phyloP scores from a whole-genome alignment of 2,329 filamentous ascomycete genomes.

The Verticillium nubilum region DNA sequence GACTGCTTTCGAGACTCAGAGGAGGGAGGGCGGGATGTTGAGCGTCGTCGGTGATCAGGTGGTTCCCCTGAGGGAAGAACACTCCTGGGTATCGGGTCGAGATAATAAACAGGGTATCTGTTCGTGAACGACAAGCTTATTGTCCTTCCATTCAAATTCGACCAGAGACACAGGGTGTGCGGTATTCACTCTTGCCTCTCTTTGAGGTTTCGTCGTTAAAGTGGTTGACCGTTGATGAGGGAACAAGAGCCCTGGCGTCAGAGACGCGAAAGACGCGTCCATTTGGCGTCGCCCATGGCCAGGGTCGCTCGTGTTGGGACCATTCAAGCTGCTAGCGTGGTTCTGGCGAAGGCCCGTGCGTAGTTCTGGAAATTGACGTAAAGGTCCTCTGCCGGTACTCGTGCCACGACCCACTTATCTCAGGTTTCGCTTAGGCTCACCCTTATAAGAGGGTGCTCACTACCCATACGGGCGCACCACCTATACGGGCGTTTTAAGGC shows the following conservation, averaged over 20 bases:
- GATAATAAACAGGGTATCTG: neutral
- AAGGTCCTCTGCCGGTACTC: no score
- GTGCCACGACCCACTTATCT: no score
- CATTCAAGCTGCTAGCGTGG: neutral
- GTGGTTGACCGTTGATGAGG: neutral
- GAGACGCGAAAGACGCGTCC: constrained; percentile 25
- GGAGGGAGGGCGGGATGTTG: no score
- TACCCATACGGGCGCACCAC: no score
- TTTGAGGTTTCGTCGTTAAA: neutral
- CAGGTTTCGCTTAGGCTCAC: no score
- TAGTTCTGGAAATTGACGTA: no score
- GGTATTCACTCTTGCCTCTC: neutral
- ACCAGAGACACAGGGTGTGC: neutral
- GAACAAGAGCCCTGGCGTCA: neutral
- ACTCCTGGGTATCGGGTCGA: neutral
- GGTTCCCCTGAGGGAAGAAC: neutral
- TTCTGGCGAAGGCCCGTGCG: no score
- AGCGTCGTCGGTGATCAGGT: neutral
- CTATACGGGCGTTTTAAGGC: no score
- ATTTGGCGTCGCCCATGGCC: constrained; percentile 22
- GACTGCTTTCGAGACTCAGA: no score
- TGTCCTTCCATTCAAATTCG: neutral
- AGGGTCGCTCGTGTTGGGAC: constrained; percentile 8
- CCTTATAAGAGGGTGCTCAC: no score
- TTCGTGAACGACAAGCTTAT: neutral